Base-by-base conservation (phyloP, 2,329 filamentous ascomycete species). In the Penicillium palitans region DNA sequence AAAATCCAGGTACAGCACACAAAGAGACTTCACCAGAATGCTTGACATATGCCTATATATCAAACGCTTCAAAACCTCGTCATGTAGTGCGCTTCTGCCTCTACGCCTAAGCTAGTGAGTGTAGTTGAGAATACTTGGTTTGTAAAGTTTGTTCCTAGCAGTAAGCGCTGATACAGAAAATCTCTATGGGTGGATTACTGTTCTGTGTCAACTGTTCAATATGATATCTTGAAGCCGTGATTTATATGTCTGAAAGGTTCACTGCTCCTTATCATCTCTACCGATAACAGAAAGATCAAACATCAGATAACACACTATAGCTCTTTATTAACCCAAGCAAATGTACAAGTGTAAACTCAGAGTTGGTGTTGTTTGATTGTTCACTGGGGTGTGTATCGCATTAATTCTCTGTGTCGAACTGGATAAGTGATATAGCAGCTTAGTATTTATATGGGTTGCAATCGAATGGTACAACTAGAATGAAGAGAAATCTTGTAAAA, bases 241-340 rank as follows among this genome's bases (percentile, higher is more conserved):
- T 21, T 21, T 13, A 31, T 47, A 19, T 44, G 7, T 27, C 24
- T 10, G 8, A 27, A 10, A 27, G 12, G 8, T n/a, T 27, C 7
- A n/a, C 15, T n/a, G 2, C 9, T 12, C 2, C n/a, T 12, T 4
- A 5, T n/a, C 10, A 17, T 31, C 27, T 15, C 12, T 1, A n/a
- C n/a, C 27, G 6, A 19, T 5, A 19, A 15, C 8, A 31, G 12
- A 15, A 33, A 33, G 6, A 31, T 6, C 7, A 47, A 21, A 4
- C 4, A 9, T 31, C 19, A 31, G 9, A 15, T 4, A 1, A n/a
- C n/a, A 31, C 3, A 15, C 2, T 15, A n/a, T 21, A 3, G 0
- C 6, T 19, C 25, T 19, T 2, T 13, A 17, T n/a, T 27, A n/a
- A 45, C n/a, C 2, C 15, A 27, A 15, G 6, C 2, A 25, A 2